Percentiles rank a stretch among this genome's conserved stretches.
phyloP scores from a whole-genome alignment of 345 rosid species.

The Conringia planisiliqua region DNA sequence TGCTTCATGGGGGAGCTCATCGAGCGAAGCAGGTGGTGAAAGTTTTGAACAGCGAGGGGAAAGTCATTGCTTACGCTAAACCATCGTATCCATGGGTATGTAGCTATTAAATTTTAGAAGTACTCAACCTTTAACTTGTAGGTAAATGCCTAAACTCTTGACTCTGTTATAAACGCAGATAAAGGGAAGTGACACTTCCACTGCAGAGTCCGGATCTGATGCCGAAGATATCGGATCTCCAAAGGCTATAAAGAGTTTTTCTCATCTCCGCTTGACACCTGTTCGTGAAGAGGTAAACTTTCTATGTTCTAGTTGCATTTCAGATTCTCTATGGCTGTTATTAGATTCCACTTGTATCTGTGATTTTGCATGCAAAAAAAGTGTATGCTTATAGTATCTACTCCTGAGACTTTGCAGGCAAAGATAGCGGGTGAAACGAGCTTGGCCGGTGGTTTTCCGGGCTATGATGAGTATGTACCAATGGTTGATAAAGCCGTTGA shows the following conservation, averaged over 20 bases:
- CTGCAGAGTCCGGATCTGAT: conserved; percentile 99
- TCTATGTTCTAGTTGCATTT: conserved; percentile 3
- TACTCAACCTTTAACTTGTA: neutral
- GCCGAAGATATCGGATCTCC: conserved; percentile 96
- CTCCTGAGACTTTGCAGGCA: conserved; percentile 47
- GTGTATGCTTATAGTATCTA: neutral
- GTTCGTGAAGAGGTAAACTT: conserved; percentile 85
- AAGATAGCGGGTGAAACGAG: conserved; percentile 66
- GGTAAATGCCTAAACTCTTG: neutral
- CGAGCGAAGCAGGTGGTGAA: conserved; percentile 87
- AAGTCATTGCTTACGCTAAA: conserved; percentile 87
- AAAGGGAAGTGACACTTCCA: conserved; percentile 95
- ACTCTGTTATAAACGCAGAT: conserved; percentile 42
- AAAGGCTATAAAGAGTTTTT: conserved; percentile 77
- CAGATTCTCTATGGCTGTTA: neutral
- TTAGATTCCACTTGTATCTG: neutral
- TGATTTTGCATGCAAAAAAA: neutral
- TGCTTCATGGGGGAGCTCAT: conserved; percentile 70
- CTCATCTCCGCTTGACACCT: conserved; percentile 92
- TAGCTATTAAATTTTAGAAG: neutral
- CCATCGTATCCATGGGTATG: conserved; percentile 71
- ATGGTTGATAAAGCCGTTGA: conserved; percentile 98
- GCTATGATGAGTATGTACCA: conserved; percentile 97
- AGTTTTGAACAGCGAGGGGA: conserved; percentile 82
- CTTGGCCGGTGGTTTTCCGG: conserved; percentile 62